Evolutionary conservation across 768 basidiomycete genomes (phyloP), one percentile per base, ranked within the genome.

Genomic region (Termitomyces sp.): DNA sequence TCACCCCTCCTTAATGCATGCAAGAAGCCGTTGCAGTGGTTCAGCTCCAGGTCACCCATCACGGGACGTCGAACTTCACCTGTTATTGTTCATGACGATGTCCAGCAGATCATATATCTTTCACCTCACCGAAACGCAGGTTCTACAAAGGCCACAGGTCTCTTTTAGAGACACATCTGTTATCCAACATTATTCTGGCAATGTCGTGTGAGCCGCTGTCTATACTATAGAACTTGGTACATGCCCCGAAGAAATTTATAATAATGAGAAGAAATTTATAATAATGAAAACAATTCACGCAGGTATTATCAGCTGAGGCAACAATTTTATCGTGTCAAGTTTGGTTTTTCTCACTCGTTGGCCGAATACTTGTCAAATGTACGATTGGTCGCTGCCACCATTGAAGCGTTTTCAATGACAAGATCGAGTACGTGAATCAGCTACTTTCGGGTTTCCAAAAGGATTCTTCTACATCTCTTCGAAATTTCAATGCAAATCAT

Each of bases 11-110:
- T 57, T 29, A 46, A 50, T 20, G 53, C 36, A 22, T 49, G 31
- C 46, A 57, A 57, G 52, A 61, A 39, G 16, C 56, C 56, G 16
- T 34, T 57, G 10, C 46, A 36, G 2, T 54, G 59, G 59, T 27
- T 61, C 7, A 46, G 41, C 5, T 34, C 39, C 27, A 54, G 8
- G 5, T 50, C 56, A 26, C 46, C 59, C 41, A 29, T 20, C 16
- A 44, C 46, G 4, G 37, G 32, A 49, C 46, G 31, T 13, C 58
- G 26, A 34, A 49, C 24, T 39, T 51, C 50, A 27, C 36, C 24
- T 51, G 18, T 39, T 12, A 27, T 39, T 13, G 18, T 51, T n/a
- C 36, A 39, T n/a, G 26, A 39, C 5, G 50, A 12, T 39, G 50
- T 27, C n/a, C 18, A n/a, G 6, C 26, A 26, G 34, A 51, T 26